Base-by-base conservation (phyloP, 352 stramenopile species). In the Albugo laibachii region DNA sequence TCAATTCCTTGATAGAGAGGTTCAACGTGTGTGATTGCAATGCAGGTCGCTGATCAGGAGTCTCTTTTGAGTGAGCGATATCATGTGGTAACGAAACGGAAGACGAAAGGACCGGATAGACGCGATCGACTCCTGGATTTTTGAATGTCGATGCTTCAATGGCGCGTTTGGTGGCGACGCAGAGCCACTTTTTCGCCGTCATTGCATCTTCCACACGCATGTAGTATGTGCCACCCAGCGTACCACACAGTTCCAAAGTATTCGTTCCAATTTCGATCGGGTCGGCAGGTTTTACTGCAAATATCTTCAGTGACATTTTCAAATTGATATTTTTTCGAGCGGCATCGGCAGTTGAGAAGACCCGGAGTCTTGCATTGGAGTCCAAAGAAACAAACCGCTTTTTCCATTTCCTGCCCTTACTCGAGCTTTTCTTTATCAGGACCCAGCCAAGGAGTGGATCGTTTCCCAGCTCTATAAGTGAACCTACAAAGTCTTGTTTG, bases 351-450 rank as follows among this genome's bases (percentile, higher is more conserved):
- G 84, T 85, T 15, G 71, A 64, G 54, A 67, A 89, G 52, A 83
- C 86, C 59, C 81, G 83, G 52, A 89, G 59, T 45, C 74, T 59
- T 15, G 68, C 73, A 49, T 85, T 79, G 12, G 56, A 61, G 54
- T 86, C 73, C 37, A 89, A 56, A 40, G 83, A 63, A 13, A 86
- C 71, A 47, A 66, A 89, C 31, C 74, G 69, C 43, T 89, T 89
- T 58, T 89, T 86, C 77, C 77, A 89, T 55, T 80, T 68, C 44
- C 78, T 80, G 36, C 66, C 70, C 16, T 71, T 72, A 47, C 77
- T 67, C 31, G 67, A 37, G 4, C 67, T 70, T 50, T 82, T 83
- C 52, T 89, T 86, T 34, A 89, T 71, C 0, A 85, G 58, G 45
- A 86, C 55, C 70, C 76, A 89, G 31, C 74, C 77, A 41, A 85